A percentile compares a stretch with the other conserved stretches of the same genome.
phyloP scores from a whole-genome alignment of 768 basidiomycete genomes.

The Pleurotus cornucopiae region DNA sequence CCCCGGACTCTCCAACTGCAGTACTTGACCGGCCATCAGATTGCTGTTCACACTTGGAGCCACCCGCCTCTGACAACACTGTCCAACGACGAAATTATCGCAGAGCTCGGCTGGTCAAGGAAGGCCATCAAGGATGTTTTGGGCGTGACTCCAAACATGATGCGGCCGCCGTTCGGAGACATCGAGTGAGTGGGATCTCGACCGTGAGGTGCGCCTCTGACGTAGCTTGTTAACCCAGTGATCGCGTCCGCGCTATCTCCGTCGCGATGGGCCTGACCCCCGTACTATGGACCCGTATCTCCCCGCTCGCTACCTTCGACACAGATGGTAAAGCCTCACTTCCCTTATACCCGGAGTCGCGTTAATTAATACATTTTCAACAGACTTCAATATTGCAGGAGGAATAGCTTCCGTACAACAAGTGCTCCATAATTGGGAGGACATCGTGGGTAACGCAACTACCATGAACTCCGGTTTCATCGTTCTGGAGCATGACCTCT shows the following conservation, averaged over 20 bases:
- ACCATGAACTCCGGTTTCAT: constrained; percentile 75
- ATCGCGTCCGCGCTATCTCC: constrained; percentile 83
- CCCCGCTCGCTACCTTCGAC: constrained; percentile 60
- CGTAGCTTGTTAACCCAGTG: constrained; percentile 32
- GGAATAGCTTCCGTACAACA: constrained; percentile 53
- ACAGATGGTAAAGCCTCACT: constrained; percentile 45
- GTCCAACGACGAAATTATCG: constrained; percentile 77
- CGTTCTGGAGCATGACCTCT: constrained; percentile 83
- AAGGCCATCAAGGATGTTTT: constrained; percentile 81
- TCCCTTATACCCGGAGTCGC: constrained; percentile 3
- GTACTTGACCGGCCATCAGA: constrained; percentile 77
- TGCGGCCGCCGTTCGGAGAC: constrained; percentile 81
- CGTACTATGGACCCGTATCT: constrained; percentile 80
- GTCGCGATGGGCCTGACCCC: constrained; percentile 79
- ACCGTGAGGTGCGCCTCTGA: background rate
- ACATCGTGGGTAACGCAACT: constrained; percentile 62
- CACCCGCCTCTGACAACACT: constrained; percentile 71
- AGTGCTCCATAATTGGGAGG: constrained; percentile 69
- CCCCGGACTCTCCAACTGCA: constrained; percentile 67
- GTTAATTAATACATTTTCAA: constrained; percentile 10
- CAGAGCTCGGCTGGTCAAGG: constrained; percentile 84
- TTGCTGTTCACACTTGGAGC: constrained; percentile 67
- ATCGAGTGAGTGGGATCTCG: constrained; percentile 49
- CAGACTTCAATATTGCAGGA: constrained; percentile 79
- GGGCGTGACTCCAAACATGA: constrained; percentile 73